Evolutionary conservation across 1,139 yeast genomes (phyloP), one percentile per base, ranked within the genome.

Genomic region (Sugiyamaella paludigena): DNA sequence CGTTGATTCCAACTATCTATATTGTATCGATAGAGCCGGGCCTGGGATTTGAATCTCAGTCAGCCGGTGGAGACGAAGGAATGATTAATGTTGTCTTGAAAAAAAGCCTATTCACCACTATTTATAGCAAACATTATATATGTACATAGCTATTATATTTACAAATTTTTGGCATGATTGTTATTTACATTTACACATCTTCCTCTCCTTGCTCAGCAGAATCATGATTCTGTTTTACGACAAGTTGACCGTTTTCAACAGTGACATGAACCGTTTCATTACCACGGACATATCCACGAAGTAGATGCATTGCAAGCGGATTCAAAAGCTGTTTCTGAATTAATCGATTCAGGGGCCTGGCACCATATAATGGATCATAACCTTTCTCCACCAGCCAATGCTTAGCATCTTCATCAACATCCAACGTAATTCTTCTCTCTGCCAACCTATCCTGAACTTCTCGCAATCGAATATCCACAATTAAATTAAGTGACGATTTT

Each of bases 331-430:
- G 73, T 73, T 85, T 87, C 65, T 88, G 96, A 53, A 92, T 81
- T 35, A 89, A 78, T 60, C 98, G 79, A 73, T 92, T 92, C 65
- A 92, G 77, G 7, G 98, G 98, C 65, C 98, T 80, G 0, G 98
- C 98, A 58, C 98, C 98, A 63, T 91, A 92, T 39, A 82, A 68
- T 30, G 88, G 88, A 63, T 91, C 97, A 65, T 91, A 92, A 2
- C 98, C 98, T 57, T 84, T 73, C 33, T 84, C 83, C 5, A 91
- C 83, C 38, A 92, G 73, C 83, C 92, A 82, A 11, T 74, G 76
- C 67, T 85, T 87, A 3, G 94, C 94, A 2, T 53, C 65, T 3
- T 63, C 63, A 10, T 75, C 79, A 26, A 92, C 74, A 0, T 75
- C 69, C 48, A 92, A 69, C 2, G 68, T 71, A 61, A 92, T 92